phyloP scores from a whole-genome alignment of 1,284 basidiomycete species.

The Crepidotus sp. region DNA sequence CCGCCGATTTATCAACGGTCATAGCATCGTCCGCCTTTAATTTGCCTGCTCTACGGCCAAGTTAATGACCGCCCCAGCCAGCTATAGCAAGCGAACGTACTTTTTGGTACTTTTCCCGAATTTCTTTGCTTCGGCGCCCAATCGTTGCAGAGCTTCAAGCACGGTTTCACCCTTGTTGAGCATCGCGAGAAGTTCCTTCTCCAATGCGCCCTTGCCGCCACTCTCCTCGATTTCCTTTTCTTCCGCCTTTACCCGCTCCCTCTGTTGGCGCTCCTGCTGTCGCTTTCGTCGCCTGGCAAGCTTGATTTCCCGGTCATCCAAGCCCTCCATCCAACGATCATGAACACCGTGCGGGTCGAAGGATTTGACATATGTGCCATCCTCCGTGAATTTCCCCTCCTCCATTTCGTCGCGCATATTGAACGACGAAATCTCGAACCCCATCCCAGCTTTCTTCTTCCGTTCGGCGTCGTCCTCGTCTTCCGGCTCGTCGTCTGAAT shows the following conservation, averaged over 20 bases:
- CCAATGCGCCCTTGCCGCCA: constrained; percentile 60
- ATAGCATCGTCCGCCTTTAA: constrained; percentile 35
- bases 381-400: constrained; percentile 92
- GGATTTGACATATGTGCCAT: constrained; percentile 82
- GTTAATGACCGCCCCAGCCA: too few species aligned
- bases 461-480: constrained; percentile 75
- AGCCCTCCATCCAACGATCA: constrained; percentile 90
- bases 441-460: constrained; percentile 81
- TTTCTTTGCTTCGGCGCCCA: constrained; percentile 70
- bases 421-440: constrained; percentile 88
- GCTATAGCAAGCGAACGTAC: constrained; percentile 28
- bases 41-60: constrained; percentile 21
- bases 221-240: constrained; percentile 56
- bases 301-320: constrained; percentile 83
- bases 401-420: constrained; percentile 99
- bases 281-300: constrained; percentile 66
- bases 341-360: constrained; percentile 88
- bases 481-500: constrained; percentile 50
- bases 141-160: constrained; percentile 79
- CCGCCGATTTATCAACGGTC: constrained; percentile 37
- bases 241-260: constrained; percentile 64
- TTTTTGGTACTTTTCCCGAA: constrained; percentile 31
- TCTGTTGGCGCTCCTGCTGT: constrained; percentile 60
- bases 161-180: constrained; percentile 89
- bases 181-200: constrained; percentile 60